Conservation (phyloP, 2,329 filamentous ascomycete genomes). For the Pleurostoma richardsiae region DNA sequence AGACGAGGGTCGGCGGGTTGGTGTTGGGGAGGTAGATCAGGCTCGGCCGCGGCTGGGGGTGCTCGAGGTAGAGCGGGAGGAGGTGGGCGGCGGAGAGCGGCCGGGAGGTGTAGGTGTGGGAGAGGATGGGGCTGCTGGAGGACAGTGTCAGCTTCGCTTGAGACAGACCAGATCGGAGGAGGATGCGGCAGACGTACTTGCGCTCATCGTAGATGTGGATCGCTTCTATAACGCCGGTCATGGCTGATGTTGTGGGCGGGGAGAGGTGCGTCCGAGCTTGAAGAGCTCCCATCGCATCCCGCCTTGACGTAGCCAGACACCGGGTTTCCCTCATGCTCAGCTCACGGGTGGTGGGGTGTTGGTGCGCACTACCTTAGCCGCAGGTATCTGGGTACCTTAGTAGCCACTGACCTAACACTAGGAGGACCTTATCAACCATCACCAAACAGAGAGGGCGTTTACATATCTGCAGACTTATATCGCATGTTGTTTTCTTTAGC, state of each 20-base stretch:
- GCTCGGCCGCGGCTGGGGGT: slow-evolving; percentile 75
- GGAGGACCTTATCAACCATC: too few species aligned
- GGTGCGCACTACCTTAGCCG: too few species aligned
- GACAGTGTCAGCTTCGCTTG: slow-evolving; percentile 13
- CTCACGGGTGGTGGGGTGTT: too few species aligned
- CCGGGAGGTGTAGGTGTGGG: slow-evolving; percentile 81
- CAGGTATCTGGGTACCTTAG: too few species aligned
- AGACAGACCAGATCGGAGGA: not conserved
- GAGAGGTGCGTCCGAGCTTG: not conserved
- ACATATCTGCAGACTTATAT: too few species aligned
- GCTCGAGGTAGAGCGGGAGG: slow-evolving; percentile 80
- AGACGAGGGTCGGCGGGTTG: slow-evolving; percentile 81
- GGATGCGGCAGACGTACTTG: slow-evolving; percentile 53
- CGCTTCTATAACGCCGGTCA: slow-evolving; percentile 88
- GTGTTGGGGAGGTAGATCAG: slow-evolving; percentile 79
- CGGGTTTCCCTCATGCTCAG: too few species aligned
- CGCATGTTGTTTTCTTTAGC: too few species aligned
- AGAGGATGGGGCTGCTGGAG: slow-evolving; percentile 72
- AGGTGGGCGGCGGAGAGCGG: slow-evolving; percentile 72
- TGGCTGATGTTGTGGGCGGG: slow-evolving; percentile 29
- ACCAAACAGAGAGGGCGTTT: too few species aligned
- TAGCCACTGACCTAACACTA: too few species aligned
- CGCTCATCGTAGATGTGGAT: slow-evolving; percentile 96
- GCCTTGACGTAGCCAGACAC: not conserved
- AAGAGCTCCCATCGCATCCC: not conserved